phyloP scores from a whole-genome alignment of 2,329 filamentous ascomycete species.

The Gaeumannomyces tritici region DNA sequence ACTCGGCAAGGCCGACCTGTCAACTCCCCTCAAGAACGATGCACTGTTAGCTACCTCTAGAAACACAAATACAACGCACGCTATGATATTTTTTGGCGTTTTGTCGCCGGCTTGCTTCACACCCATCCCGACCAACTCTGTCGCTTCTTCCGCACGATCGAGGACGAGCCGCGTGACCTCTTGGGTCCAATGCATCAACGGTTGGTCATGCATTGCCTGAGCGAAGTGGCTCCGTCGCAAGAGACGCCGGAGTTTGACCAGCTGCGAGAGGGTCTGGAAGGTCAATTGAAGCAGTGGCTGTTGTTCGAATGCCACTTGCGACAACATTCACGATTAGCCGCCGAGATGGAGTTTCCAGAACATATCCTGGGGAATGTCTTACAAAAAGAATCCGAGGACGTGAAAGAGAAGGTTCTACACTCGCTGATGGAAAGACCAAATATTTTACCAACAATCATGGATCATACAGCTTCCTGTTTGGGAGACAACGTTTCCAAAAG shows the following conservation, averaged over 20 bases:
- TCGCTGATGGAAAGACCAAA: not conserved
- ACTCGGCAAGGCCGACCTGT: constrained; percentile 2
- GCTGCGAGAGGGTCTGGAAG: constrained; percentile 9
- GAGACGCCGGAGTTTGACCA: constrained; percentile 2
- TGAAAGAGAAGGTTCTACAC: not conserved
- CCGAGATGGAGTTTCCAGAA: constrained; percentile 11
- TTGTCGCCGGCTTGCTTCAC: constrained; percentile 15
- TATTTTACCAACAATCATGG: not conserved
- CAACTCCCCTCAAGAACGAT: no score
- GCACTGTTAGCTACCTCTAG: constrained; percentile 22
- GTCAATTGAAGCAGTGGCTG: constrained; percentile 10
- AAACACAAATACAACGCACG: constrained; percentile 26
- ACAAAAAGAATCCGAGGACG: constrained; percentile 4
- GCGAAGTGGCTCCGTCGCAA: constrained; percentile 13
- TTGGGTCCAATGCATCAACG: constrained; percentile 25
- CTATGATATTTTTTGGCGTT: constrained; percentile 25
- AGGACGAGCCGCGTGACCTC: constrained; percentile 23
- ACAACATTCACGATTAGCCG: constrained; percentile 4
- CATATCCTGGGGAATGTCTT: constrained; percentile 7
- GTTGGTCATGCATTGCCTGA: constrained; percentile 10
- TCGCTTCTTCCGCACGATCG: constrained; percentile 20
- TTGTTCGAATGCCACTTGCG: constrained; percentile 13
- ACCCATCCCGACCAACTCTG: constrained; percentile 2
- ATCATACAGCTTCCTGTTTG: no score
- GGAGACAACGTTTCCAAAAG: not conserved